Evolutionary conservation across 2,329 filamentous ascomycete species (phyloP).

Genomic region (Graphiopsis chlorocephala): DNA sequence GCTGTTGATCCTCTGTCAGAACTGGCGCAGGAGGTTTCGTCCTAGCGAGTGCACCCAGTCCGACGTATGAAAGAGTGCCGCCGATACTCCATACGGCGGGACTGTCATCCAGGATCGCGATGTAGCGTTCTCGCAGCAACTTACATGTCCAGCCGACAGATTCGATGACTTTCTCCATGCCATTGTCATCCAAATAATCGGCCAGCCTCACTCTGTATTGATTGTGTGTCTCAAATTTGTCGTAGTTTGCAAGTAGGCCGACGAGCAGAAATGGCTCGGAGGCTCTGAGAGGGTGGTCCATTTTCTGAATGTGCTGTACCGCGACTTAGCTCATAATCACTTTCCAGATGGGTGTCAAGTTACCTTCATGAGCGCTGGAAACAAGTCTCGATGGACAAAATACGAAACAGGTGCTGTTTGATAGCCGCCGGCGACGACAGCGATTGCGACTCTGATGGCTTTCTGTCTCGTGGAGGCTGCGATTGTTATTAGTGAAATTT

Average conservation of each 20-base stretch:
- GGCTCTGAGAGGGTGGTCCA: constrained; percentile 62
- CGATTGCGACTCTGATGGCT: constrained; percentile 76
- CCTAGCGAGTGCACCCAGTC: constrained; percentile 69
- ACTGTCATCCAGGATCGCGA: constrained; percentile 83
- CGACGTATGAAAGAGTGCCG: constrained; percentile 78
- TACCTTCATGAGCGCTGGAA: constrained; percentile 93
- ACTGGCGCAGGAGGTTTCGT: constrained; percentile 58
- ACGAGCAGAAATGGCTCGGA: constrained; percentile 75
- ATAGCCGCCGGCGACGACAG: constrained; percentile 88
- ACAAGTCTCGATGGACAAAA: constrained; percentile 90
- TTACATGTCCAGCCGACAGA: constrained; percentile 73
- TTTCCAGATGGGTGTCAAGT: constrained; percentile 19
- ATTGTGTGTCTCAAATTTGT: constrained; percentile 98
- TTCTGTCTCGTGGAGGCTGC: constrained; percentile 72
- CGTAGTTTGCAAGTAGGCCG: constrained; percentile 91
- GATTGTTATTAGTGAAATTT: constrained; percentile 16
- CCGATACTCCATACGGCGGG: constrained; percentile 86
- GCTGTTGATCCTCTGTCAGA: constrained; percentile 75
- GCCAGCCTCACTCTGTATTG: constrained; percentile 88
- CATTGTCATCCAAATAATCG: constrained; percentile 89
- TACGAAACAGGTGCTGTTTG: constrained; percentile 93
- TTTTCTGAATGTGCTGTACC: not conserved
- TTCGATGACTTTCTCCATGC: constrained; percentile 76
- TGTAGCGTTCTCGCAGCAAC: constrained; percentile 68
- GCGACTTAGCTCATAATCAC: constrained; percentile 54